Percentiles rank a stretch among this genome's conserved stretches.
phyloP scores from a whole-genome alignment of 768 basidiomycete genomes.

The Hebeloma cylindrosporum region DNA sequence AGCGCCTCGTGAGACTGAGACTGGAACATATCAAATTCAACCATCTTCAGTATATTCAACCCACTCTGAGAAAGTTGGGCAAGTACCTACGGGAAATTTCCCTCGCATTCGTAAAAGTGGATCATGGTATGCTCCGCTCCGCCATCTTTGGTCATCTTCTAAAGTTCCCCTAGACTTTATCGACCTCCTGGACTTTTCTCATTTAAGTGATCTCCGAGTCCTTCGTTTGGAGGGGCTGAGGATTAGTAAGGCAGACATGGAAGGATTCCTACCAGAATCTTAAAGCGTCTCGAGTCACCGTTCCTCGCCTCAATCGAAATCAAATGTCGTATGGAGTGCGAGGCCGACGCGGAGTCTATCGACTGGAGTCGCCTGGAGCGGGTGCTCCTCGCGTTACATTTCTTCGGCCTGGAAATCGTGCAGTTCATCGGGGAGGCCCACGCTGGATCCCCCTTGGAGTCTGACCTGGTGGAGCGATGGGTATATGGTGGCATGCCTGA shows the following conservation, averaged over 20 bases:
- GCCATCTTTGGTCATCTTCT: neutral
- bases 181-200: conserved; percentile 21
- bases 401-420: conserved; percentile 23
- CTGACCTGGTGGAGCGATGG: conserved; percentile 1
- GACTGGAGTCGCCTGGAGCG: conserved; percentile 23
- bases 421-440: conserved; percentile 12
- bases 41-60: conserved; percentile 19
- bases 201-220: conserved; percentile 17
- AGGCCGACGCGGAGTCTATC: conserved; percentile 6
- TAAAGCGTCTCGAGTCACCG: conserved; percentile 26
- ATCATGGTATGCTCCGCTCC: neutral
- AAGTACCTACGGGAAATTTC: conserved; percentile 18
- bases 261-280: conserved; percentile 17
- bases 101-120: conserved; percentile 16
- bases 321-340: conserved; percentile 6
- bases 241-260: conserved; percentile 8
- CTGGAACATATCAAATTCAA: conserved; percentile 18
- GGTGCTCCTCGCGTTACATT: conserved; percentile 20
- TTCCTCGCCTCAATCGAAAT: conserved; percentile 23
- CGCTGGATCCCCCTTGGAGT: neutral
- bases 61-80: conserved; percentile 12
- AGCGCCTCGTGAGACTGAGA: conserved; percentile 12
- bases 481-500: conserved; percentile 9
- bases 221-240: conserved; percentile 21
- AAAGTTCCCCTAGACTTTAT: conserved; percentile 11